Percentiles rank a stretch among this genome's conserved stretches.
These are phyloP conservation scores for Leishmania turanica DNA, from an alignment of 208 protist species.

Conservation along the genomic window DNA sequence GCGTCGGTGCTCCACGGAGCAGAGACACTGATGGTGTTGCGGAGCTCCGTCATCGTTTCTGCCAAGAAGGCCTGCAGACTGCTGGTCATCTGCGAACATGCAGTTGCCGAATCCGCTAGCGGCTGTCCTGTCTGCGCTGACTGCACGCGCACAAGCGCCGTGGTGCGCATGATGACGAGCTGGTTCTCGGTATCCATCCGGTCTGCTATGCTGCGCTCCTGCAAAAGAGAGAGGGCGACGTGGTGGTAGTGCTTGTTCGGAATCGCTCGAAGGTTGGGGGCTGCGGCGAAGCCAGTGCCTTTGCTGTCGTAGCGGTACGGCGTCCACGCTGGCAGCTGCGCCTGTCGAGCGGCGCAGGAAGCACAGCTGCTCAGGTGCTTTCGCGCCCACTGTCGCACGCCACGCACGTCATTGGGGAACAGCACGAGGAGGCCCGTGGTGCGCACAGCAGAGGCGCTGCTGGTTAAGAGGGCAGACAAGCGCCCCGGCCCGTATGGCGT, in stretches of 20 bases:
- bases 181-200: conserved; percentile 25
- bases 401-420: conserved; percentile 47
- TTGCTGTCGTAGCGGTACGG: conserved; percentile 33
- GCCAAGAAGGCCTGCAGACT: conserved; percentile 24
- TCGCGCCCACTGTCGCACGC: conserved; percentile 42
- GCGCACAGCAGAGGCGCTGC: conserved; percentile 23
- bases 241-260: conserved; percentile 45
- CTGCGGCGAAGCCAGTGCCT: conserved; percentile 33
- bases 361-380: conserved; percentile 38
- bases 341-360: conserved; percentile 29
- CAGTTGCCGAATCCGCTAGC: conserved; percentile 22
- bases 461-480: conserved; percentile 15
- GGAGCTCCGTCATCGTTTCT: conserved; percentile 16
- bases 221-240: conserved; percentile 27
- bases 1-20: conserved; percentile 43
- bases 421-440: conserved; percentile 42
- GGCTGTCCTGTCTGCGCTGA: conserved; percentile 8
- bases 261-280: conserved; percentile 35
- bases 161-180: conserved; percentile 47
- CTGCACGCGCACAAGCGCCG: conserved; percentile 31
- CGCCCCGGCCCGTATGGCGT: conserved; percentile 14
- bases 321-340: conserved; percentile 32
- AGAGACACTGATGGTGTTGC: conserved; percentile 23
- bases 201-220: conserved; percentile 35
- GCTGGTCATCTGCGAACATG: conserved; percentile 26